Percentiles rank a stretch among this genome's conserved stretches.
Evolutionary conservation across 2,329 filamentous ascomycete species (phyloP).

Genomic region (Elsinoe perseae): DNA sequence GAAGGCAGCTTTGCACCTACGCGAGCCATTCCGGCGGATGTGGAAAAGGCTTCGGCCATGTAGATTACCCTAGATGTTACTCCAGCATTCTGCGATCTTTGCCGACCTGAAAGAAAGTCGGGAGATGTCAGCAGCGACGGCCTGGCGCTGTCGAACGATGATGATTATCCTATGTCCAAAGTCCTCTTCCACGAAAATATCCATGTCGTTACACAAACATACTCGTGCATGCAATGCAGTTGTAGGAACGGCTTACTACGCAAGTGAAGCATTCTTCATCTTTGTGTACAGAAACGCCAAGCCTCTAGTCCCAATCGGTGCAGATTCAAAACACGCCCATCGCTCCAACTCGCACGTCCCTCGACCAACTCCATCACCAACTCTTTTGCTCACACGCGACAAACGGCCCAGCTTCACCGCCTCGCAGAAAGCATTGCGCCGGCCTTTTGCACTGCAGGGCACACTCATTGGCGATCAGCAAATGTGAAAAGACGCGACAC

Average conservation of each 20-base stretch:
- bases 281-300: conserved; percentile 4
- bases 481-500: not conserved
- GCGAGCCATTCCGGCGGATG: not conserved
- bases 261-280: no score
- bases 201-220: no score
- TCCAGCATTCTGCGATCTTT: conserved; percentile 7
- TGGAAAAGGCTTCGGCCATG: conserved; percentile 1
- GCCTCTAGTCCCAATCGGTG: conserved; percentile 10
- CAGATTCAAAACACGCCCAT: conserved; percentile 12
- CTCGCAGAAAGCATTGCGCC: no score
- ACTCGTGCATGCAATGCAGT: no score
- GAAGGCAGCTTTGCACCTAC: conserved; percentile 49
- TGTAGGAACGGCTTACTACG: no score
- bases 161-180: conserved; percentile 2
- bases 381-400: not conserved
- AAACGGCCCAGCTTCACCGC: conserved; percentile 7
- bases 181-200: no score
- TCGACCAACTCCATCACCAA: not conserved
- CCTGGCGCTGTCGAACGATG: conserved; percentile 8
- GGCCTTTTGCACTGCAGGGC: not conserved
- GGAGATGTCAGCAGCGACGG: conserved; percentile 14
- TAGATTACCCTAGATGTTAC: conserved; percentile 6
- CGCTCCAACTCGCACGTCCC: not conserved
- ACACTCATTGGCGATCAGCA: not conserved
- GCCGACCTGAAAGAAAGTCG: not conserved